Percentiles rank a stretch among this genome's conserved stretches.
phyloP scores from a whole-genome alignment of 192 early-diverging fungal genomes.

The Geranomyces variabilis region DNA sequence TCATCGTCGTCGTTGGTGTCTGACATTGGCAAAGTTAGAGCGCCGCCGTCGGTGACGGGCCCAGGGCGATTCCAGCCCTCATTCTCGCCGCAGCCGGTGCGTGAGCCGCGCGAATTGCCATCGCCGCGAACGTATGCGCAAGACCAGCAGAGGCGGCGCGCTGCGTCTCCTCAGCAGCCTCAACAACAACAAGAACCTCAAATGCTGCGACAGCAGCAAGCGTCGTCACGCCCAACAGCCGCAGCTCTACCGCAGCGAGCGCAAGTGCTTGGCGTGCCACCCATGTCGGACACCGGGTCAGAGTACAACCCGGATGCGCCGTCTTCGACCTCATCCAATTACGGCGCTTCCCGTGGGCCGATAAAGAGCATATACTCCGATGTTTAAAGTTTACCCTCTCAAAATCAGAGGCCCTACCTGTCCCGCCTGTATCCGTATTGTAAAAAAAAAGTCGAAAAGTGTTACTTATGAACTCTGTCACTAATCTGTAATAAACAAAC shows the following conservation, averaged over 20 bases:
- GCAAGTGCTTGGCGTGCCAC: no score
- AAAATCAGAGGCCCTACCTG: no score
- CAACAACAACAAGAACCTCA: neutral
- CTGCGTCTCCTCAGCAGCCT: neutral
- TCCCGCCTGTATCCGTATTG: no score
- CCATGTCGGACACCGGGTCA: no score
- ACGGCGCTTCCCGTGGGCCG: neutral
- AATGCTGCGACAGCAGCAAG: no score
- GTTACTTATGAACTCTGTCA: no score
- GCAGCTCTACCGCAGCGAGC: neutral
- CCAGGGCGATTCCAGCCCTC: neutral
- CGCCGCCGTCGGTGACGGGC: neutral
- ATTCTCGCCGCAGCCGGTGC: neutral
- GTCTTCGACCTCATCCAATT: no score
- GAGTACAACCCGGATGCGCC: no score
- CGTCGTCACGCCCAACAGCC: neutral
- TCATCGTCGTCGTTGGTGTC: no score
- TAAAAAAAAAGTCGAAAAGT: no score
- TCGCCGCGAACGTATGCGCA: conserved; percentile 10
- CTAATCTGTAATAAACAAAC: no score
- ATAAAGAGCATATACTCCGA: conserved; percentile 16
- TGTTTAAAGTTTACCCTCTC: neutral
- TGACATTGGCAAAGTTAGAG: neutral
- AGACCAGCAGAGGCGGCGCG: neutral
- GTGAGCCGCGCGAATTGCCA: neutral